phyloP scores from a whole-genome alignment of 768 basidiomycete genomes.

The Pulveroboletus sp. region DNA sequence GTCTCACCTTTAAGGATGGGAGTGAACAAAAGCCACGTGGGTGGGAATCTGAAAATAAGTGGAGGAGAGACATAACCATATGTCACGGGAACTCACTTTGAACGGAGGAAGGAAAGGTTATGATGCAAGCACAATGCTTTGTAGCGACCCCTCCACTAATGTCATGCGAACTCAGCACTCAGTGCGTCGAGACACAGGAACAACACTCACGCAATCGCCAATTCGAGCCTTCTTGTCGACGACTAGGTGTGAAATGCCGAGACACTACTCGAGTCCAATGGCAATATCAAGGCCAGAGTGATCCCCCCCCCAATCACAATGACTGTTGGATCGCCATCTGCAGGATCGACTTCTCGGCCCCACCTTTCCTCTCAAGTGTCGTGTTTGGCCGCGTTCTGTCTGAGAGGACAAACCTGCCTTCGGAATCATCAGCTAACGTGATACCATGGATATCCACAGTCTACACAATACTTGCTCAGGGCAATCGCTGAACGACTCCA shows the following conservation, averaged over 20 bases:
- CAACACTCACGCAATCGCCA: constrained; percentile 42
- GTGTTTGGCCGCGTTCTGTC: constrained; percentile 44
- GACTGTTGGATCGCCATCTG: constrained; percentile 51
- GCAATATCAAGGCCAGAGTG: constrained; percentile 67
- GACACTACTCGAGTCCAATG: constrained; percentile 57
- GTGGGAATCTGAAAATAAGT: constrained; percentile 41
- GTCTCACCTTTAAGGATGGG: constrained; percentile 47
- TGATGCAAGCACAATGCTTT: constrained; percentile 56
- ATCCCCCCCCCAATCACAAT: constrained; percentile 64
- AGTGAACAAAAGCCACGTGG: constrained; percentile 51
- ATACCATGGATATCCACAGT: no score
- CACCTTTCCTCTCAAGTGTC: constrained; percentile 54
- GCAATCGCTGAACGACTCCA: constrained; percentile 55
- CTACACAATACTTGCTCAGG: constrained; percentile 41
- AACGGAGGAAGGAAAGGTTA: constrained; percentile 49
- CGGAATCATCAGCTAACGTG: constrained; percentile 1
- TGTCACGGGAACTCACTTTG: constrained; percentile 35
- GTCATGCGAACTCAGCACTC: background rate
- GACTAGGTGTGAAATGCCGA: constrained; percentile 53
- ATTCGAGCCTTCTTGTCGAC: constrained; percentile 52
- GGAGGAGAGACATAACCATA: background rate
- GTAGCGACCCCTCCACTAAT: constrained; percentile 56
- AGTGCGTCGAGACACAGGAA: background rate
- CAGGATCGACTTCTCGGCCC: constrained; percentile 42
- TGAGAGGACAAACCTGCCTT: constrained; percentile 37